Conservation (phyloP, 495 filamentous ascomycete species). For the Extremus antarcticus region DNA sequence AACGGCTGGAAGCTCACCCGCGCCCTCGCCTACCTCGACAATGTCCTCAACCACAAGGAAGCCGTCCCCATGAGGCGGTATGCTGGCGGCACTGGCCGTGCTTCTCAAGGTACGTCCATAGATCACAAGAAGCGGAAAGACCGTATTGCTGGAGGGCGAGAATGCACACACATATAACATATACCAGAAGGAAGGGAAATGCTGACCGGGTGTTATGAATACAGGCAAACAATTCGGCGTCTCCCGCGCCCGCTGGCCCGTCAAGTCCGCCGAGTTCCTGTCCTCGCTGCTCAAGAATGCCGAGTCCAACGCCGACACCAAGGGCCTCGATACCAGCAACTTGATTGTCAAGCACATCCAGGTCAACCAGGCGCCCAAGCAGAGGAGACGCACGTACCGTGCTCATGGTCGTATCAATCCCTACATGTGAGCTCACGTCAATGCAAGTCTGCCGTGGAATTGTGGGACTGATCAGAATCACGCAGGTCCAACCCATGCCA, state of each 20-base stretch:
- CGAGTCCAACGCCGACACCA: constrained; percentile 96
- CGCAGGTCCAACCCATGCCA: constrained; percentile 88
- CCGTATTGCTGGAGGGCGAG: constrained; percentile 5
- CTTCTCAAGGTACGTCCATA: constrained; percentile 77
- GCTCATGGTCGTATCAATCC: constrained; percentile 61
- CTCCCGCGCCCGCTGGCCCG: constrained; percentile 92
- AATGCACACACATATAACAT: constrained; percentile 14
- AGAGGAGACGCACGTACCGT: constrained; percentile 95
- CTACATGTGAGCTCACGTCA: constrained; percentile 58
- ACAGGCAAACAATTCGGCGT: constrained; percentile 98
- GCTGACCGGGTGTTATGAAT: neutral
- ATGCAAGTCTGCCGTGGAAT: neutral
- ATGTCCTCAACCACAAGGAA: constrained; percentile 89
- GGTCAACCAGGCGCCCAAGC: constrained; percentile 99
- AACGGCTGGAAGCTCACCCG: constrained; percentile 97
- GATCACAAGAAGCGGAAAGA: neutral
- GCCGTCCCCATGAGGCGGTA: constrained; percentile 95
- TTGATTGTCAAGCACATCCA: constrained; percentile 98
- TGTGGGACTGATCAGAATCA: neutral
- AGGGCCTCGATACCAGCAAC: constrained; percentile 95
- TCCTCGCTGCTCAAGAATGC: constrained; percentile 96
- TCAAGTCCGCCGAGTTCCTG: constrained; percentile 97
- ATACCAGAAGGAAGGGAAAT: constrained; percentile 4
- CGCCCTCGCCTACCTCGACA: constrained; percentile 89
- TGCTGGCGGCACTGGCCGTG: constrained; percentile 83